Conservation (phyloP, 208 protist genomes). For the Sergeia podlipaevii region DNA sequence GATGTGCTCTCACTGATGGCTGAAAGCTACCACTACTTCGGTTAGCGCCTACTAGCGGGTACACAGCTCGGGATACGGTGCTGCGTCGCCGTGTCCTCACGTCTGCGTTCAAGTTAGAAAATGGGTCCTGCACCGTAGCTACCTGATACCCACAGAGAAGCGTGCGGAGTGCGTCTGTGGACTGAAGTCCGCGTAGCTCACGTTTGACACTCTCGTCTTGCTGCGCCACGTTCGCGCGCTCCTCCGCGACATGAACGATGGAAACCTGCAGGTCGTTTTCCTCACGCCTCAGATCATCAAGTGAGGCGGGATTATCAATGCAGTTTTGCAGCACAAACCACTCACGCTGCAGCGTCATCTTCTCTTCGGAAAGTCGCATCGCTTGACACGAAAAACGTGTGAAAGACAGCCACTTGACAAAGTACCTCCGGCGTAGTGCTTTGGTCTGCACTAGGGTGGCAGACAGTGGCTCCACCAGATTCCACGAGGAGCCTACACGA, state of each 20-base stretch:
- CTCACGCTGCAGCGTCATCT: conserved; percentile 46
- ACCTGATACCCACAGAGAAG: no score
- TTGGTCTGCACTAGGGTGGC: conserved; percentile 21
- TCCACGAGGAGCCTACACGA: conserved; percentile 2
- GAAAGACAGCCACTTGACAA: conserved; percentile 44
- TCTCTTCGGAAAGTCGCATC: conserved; percentile 40
- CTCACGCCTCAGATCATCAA: conserved; percentile 22
- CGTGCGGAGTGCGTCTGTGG: no score
- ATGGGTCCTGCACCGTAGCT: no score
- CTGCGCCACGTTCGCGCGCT: not conserved
- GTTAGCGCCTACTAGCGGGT: no score
- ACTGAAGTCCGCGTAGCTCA: no score
- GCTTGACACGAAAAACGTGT: conserved; percentile 28
- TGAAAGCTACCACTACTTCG: no score
- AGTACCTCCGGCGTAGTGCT: conserved; percentile 33
- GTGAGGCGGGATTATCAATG: conserved; percentile 20
- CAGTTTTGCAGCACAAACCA: conserved; percentile 43
- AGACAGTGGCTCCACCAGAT: conserved; percentile 38
- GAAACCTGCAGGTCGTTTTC: conserved; percentile 19
- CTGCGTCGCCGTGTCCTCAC: no score
- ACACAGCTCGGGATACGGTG: no score
- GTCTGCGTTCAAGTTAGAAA: no score
- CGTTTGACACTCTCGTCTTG: conserved; percentile 12
- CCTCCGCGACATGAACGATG: conserved; percentile 15
- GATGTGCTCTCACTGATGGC: no score